phyloP scores from a whole-genome alignment of 1,139 yeast species.

The Spathaspora sp. region DNA sequence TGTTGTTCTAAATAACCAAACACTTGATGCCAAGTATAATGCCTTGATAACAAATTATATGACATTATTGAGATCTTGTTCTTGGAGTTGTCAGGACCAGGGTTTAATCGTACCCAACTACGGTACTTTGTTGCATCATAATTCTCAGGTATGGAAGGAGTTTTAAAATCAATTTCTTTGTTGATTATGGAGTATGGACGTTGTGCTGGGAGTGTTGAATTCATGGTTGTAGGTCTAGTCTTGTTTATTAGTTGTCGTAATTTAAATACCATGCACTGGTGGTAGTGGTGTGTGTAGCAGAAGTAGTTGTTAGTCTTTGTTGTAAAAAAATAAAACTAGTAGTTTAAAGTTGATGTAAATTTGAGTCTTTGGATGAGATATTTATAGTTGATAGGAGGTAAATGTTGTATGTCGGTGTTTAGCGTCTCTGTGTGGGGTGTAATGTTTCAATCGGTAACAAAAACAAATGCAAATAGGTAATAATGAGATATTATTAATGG shows the following conservation, averaged over 20 bases:
- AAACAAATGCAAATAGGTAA: not conserved
- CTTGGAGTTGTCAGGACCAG: constrained; percentile 5
- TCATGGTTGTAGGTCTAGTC: constrained; percentile 10
- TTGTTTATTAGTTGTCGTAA: not conserved
- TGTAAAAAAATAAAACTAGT: not conserved
- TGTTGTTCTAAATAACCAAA: constrained; percentile 48
- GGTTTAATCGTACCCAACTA: constrained; percentile 19
- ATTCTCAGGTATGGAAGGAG: constrained; percentile 5
- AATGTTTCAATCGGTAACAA: not conserved
- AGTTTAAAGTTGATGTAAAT: not conserved
- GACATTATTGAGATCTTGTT: constrained; percentile 38
- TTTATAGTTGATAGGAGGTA: not conserved
- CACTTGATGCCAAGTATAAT: constrained; percentile 58
- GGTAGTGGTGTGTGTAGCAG: not conserved
- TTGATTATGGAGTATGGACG: constrained; percentile 4
- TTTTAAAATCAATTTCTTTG: constrained; percentile 4
- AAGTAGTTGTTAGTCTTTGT: not conserved
- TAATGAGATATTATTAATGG: not conserved
- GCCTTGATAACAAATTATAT: constrained; percentile 54
- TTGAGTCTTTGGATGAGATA: not conserved
- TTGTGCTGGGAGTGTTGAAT: constrained; percentile 13
- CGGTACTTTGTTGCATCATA: constrained; percentile 26
- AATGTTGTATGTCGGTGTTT: not conserved
- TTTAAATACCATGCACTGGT: not conserved
- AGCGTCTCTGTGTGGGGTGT: not conserved